phyloP scores from a whole-genome alignment of 208 protist genomes.

The Lotmaria passim region DNA sequence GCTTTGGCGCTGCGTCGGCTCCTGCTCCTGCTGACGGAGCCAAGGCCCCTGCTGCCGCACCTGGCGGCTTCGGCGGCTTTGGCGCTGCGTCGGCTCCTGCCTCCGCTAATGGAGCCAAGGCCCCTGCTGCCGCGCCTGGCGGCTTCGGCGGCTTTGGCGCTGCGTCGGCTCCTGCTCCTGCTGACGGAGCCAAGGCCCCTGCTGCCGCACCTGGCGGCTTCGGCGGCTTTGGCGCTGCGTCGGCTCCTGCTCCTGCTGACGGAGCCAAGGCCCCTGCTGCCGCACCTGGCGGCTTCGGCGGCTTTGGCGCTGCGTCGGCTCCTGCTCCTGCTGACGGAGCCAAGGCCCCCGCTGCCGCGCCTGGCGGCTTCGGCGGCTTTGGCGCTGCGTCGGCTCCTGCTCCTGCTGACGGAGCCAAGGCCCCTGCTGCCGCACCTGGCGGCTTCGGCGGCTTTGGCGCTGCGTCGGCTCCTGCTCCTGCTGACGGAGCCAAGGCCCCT shows the following conservation, averaged over 20 bases:
- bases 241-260: slow-evolving; percentile 16
- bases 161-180: slow-evolving; percentile 28
- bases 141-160: slow-evolving; percentile 21
- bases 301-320: slow-evolving; percentile 19
- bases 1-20: slow-evolving; percentile 19
- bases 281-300: slow-evolving; percentile 33
- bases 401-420: slow-evolving; percentile 12
- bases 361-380: slow-evolving; percentile 19
- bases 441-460: slow-evolving; percentile 21
- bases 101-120: slow-evolving; percentile 11
- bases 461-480: slow-evolving; percentile 28
- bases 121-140: slow-evolving; percentile 27
- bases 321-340: slow-evolving; percentile 12
- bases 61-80: slow-evolving; percentile 19
- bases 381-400: slow-evolving; percentile 27
- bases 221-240: slow-evolving; percentile 21
- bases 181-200: slow-evolving; percentile 23
- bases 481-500: slow-evolving; percentile 23
- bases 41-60: neutral
- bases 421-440: slow-evolving; percentile 27
- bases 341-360: neutral
- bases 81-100: slow-evolving; percentile 27
- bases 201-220: slow-evolving; percentile 16
- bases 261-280: neutral
- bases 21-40: slow-evolving; percentile 12